Percentiles rank a stretch among this genome's conserved stretches.
phyloP scores from a whole-genome alignment of 2,329 filamentous ascomycete species.

The Lecanicillium sp. region DNA sequence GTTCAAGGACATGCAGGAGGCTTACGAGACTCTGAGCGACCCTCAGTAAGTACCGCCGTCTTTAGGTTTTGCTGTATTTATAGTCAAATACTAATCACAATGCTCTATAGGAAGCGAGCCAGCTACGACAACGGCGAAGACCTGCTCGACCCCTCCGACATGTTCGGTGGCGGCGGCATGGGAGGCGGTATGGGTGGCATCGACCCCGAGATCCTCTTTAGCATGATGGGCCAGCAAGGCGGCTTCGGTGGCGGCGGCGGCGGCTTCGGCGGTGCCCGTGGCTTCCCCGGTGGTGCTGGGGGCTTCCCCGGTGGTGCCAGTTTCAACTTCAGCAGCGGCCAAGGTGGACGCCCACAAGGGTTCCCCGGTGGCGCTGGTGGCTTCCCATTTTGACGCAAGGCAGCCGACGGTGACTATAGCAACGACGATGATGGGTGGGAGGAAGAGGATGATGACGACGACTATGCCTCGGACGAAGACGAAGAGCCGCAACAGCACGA shows the following conservation, averaged over 20 bases:
- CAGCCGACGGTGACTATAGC: conserved; percentile 27
- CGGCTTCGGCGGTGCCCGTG: conserved; percentile 44
- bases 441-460: conserved; percentile 22
- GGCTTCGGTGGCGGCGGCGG: conserved; percentile 49
- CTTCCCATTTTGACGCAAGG: conserved; percentile 46
- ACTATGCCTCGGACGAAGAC: conserved; percentile 27
- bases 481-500: conserved; percentile 18
- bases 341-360: conserved; percentile 44
- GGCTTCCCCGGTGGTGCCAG: conserved; percentile 45
- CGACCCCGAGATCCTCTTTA: conserved; percentile 72
- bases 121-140: conserved; percentile 91
- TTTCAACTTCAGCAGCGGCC: conserved; percentile 34
- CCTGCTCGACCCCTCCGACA: conserved; percentile 79
- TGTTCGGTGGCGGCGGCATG: conserved; percentile 68
- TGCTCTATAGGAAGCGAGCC: conserved; percentile 63
- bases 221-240: conserved; percentile 70
- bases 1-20: conserved; percentile 98
- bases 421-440: conserved; percentile 21
- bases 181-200: conserved; percentile 61
- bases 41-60: conserved; percentile 61
- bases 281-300: conserved; percentile 38
- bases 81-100: conserved; percentile 30
- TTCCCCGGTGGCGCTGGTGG: conserved; percentile 48
- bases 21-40: conserved; percentile 92
- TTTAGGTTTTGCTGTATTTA: conserved; percentile 14